Conservation (phyloP, 2,329 filamentous ascomycete genomes). For the Neofusicoccum ribis region DNA sequence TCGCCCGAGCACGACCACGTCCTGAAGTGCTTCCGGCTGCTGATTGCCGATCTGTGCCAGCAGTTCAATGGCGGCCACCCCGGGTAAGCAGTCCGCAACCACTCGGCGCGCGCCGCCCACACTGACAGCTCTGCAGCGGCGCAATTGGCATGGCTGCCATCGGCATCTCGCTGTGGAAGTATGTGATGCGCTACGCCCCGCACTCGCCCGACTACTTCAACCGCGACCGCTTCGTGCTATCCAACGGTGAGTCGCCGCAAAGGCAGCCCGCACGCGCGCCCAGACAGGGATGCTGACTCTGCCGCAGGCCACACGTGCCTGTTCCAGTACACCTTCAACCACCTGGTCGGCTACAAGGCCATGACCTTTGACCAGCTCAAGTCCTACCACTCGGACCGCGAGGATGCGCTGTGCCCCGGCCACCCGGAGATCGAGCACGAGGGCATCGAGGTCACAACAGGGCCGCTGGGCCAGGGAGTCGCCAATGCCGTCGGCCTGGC, state of each 20-base stretch:
- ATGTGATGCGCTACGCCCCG: conserved; percentile 62
- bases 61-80: conserved; percentile 71
- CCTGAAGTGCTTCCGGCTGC: conserved; percentile 59
- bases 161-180: conserved; percentile 62
- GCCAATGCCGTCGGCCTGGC: conserved; percentile 62
- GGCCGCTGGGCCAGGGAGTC: conserved; percentile 61
- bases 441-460: conserved; percentile 61
- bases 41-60: conserved; percentile 69
- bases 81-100: conserved; percentile 48
- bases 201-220: conserved; percentile 60
- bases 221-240: conserved; percentile 63
- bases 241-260: conserved; percentile 47
- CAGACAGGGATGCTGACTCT: neutral
- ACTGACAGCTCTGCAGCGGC: conserved; percentile 37
- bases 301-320: conserved; percentile 53
- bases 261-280: neutral
- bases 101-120: neutral
- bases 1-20: conserved; percentile 50
- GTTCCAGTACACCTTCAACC: conserved; percentile 56
- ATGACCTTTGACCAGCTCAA: conserved; percentile 61
- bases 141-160: conserved; percentile 65
- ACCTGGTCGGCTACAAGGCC: conserved; percentile 54
- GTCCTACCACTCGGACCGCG: conserved; percentile 52
- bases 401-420: conserved; percentile 55
- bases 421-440: conserved; percentile 60